Conservation (phyloP, 2,329 filamentous ascomycete species). For the Fusarium metavorans region DNA sequence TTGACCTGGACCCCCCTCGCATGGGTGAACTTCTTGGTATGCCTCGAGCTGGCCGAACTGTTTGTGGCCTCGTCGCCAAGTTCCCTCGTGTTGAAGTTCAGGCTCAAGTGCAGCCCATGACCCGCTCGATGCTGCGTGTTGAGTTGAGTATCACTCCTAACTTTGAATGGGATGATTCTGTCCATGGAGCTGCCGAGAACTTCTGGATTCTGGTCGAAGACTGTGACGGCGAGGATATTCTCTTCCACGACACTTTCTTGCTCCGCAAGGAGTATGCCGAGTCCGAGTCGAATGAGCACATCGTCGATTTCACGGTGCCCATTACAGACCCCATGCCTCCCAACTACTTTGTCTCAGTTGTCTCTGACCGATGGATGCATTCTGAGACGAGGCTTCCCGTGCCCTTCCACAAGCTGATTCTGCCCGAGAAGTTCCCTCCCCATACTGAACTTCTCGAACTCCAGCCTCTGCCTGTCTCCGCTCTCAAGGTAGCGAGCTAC, state of each 20-base stretch:
- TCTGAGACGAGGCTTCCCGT: slow-evolving; percentile 93
- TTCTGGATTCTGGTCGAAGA: slow-evolving; percentile 99
- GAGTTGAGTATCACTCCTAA: slow-evolving; percentile 93
- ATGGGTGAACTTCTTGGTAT: slow-evolving; percentile 96
- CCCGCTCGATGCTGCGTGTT: slow-evolving; percentile 89
- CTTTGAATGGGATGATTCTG: slow-evolving; percentile 92
- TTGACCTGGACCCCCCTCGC: slow-evolving; percentile 93
- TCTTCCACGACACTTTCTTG: slow-evolving; percentile 95
- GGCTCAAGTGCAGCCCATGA: slow-evolving; percentile 94
- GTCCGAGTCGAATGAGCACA: slow-evolving; percentile 89
- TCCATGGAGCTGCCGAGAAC: slow-evolving; percentile 89
- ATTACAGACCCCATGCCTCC: slow-evolving; percentile 98
- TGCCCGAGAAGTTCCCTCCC: slow-evolving; percentile 95
- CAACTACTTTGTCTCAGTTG: slow-evolving; percentile 96
- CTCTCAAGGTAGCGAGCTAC: slow-evolving; percentile 88
- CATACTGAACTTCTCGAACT: slow-evolving; percentile 93
- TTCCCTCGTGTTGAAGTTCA: slow-evolving; percentile 94
- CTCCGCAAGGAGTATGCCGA: slow-evolving; percentile 89
- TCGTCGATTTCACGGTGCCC: slow-evolving; percentile 95
- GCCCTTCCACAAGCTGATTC: slow-evolving; percentile 92
- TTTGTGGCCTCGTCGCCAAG: slow-evolving; percentile 88
- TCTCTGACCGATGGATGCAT: slow-evolving; percentile 99
- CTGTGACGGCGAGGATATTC: slow-evolving; percentile 94
- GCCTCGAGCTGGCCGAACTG: slow-evolving; percentile 86
- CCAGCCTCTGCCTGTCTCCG: slow-evolving; percentile 89